A percentile compares a stretch with the other conserved stretches of the same genome.
These are phyloP conservation scores for Melanopsichium pennsylvanicum DNA, from an alignment of 1,284 basidiomycete genomes.

Conservation along the genomic window DNA sequence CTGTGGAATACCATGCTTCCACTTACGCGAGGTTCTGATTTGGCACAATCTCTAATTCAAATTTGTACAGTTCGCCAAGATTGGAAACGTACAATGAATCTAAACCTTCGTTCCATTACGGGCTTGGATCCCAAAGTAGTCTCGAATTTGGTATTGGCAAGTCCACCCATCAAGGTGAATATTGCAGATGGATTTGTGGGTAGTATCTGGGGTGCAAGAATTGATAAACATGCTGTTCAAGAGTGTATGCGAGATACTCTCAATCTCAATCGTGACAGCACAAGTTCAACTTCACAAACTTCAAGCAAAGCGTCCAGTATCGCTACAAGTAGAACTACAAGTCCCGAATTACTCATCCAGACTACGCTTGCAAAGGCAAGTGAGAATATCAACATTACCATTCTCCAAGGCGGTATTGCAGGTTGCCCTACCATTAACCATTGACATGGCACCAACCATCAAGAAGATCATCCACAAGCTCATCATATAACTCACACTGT, in stretches of 20 bases:
- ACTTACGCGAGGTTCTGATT: conserved; percentile 3
- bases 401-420: conserved; percentile 20
- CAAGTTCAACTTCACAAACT: not conserved
- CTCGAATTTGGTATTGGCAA: conserved; percentile 6
- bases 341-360: conserved; percentile 19
- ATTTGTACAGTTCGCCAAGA: not conserved
- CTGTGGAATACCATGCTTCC: conserved; percentile 41
- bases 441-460: not conserved
- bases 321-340: conserved; percentile 7
- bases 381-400: conserved; percentile 14
- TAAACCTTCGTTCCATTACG: conserved; percentile 22
- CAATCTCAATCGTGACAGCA: not conserved
- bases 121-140: conserved; percentile 13
- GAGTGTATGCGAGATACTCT: conserved; percentile 22
- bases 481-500: too few relatives aligned
- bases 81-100: not conserved
- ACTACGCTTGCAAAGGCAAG: conserved; percentile 12
- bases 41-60: conserved; percentile 16
- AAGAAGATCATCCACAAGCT: too few relatives aligned
- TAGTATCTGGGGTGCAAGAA: conserved; percentile 33
- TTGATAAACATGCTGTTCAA: conserved; percentile 11
- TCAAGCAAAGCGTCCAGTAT: conserved; percentile 19
- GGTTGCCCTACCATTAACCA: conserved; percentile 13
- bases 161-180: conserved; percentile 20
- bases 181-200: conserved; percentile 37